These are phyloP conservation scores for Houttuynia cordata DNA, from an alignment of 164 flowering plant genomes.

Conservation along the genomic window DNA sequence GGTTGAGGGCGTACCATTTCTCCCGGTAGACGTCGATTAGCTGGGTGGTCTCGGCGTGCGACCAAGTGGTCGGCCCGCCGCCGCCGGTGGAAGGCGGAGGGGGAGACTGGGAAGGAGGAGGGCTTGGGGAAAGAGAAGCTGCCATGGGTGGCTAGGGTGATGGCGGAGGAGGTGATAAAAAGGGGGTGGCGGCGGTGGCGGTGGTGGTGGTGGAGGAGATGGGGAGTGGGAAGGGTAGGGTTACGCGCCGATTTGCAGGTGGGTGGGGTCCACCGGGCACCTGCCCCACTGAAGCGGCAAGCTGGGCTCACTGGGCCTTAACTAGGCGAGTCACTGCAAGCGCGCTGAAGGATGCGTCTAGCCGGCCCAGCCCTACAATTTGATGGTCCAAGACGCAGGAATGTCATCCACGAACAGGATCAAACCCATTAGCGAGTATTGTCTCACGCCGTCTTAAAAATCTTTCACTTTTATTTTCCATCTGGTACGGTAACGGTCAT, in stretches of 20 bases:
- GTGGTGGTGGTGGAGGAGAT: constrained; percentile 7
- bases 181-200: constrained; percentile 9
- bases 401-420: too few relatives aligned
- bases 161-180: not conserved
- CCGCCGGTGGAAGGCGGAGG: constrained; percentile 20
- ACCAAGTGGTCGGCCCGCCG: constrained; percentile 51
- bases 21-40: constrained; percentile 72
- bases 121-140: constrained; percentile 1
- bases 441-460: too few relatives aligned
- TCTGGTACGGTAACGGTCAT: too few relatives aligned
- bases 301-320: too few relatives aligned
- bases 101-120: constrained; percentile 1
- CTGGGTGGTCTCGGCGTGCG: constrained; percentile 56
- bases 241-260: not conserved
- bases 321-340: too few relatives aligned
- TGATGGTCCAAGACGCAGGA: too few relatives aligned
- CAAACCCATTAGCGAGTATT: too few relatives aligned
- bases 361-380: too few relatives aligned
- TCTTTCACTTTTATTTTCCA: too few relatives aligned
- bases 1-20: constrained; percentile 70
- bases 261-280: not conserved
- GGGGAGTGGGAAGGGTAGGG: not conserved
- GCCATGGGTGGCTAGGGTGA: constrained; percentile 1
- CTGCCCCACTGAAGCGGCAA: too few relatives aligned
- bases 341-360: too few relatives aligned